phyloP scores from a whole-genome alignment of 2,329 filamentous ascomycete species.

The Pseudogymnoascus pannorum region DNA sequence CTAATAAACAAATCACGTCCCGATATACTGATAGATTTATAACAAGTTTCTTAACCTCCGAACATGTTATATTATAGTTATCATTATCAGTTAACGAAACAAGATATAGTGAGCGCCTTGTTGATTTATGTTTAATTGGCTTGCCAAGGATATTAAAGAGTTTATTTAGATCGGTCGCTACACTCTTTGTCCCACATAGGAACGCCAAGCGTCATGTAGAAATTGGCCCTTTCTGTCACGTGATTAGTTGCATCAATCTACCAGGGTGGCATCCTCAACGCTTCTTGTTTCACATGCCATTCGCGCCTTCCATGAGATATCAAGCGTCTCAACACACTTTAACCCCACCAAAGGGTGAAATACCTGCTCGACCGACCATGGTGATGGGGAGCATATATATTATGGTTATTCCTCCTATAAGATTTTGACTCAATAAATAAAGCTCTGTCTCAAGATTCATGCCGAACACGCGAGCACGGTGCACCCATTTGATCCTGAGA shows the following conservation, averaged over 20 bases:
- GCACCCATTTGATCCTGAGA: not conserved
- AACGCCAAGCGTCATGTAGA: too few species aligned
- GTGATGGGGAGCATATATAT: not conserved
- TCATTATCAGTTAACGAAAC: too few species aligned
- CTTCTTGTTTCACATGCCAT: constrained; percentile 3
- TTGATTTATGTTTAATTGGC: too few species aligned
- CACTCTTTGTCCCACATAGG: too few species aligned
- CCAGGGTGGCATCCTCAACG: constrained; percentile 5
- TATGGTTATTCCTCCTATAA: not conserved
- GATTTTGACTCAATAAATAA: not conserved
- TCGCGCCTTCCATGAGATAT: not conserved
- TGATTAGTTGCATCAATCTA: not conserved
- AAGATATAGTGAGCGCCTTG: too few species aligned
- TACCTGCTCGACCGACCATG: not conserved
- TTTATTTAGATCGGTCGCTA: too few species aligned
- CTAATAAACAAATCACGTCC: too few species aligned
- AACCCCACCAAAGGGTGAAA: constrained; percentile 1
- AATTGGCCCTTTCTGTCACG: too few species aligned
- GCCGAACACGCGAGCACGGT: not conserved
- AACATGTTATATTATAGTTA: too few species aligned
- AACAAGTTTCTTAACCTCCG: too few species aligned
- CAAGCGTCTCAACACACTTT: constrained; percentile 1
- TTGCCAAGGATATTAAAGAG: too few species aligned
- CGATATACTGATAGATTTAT: too few species aligned
- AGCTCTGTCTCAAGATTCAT: not conserved